Conservation (phyloP, 1,284 basidiomycete species). For the Sparassis latifolia region DNA sequence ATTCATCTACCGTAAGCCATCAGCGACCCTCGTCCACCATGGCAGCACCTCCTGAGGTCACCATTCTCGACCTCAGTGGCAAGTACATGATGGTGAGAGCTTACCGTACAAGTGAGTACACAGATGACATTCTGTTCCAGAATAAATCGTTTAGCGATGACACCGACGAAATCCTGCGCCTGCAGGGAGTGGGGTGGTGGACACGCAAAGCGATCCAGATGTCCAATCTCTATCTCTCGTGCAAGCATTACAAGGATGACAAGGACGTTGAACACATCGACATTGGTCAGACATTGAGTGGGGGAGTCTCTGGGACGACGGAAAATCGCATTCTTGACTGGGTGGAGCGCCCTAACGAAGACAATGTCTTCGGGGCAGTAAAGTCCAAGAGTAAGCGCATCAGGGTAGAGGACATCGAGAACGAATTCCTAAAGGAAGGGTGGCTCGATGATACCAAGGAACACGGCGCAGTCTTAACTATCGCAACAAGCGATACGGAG, state of each 20-base stretch:
- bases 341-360: constrained; percentile 39
- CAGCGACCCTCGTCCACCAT: constrained; percentile 27
- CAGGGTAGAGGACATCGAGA: constrained; percentile 26
- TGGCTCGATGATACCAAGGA: constrained; percentile 30
- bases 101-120: not conserved
- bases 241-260: constrained; percentile 58
- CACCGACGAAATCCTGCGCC: constrained; percentile 48
- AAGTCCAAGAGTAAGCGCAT: constrained; percentile 39
- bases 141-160: constrained; percentile 52
- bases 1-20: constrained; percentile 22
- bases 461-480: constrained; percentile 27
- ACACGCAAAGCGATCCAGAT: constrained; percentile 47
- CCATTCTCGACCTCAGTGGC: constrained; percentile 40
- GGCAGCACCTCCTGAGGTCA: constrained; percentile 47
- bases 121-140: constrained; percentile 21
- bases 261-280: constrained; percentile 51
- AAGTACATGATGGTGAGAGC: constrained; percentile 28
- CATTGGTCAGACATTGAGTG: constrained; percentile 54
- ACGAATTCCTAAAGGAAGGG: constrained; percentile 29
- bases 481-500: constrained; percentile 29
- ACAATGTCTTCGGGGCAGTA: constrained; percentile 50
- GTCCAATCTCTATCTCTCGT: constrained; percentile 45
- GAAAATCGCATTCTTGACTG: constrained; percentile 50
- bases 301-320: constrained; percentile 47
- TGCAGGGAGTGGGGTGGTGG: constrained; percentile 59